phyloP scores from a whole-genome alignment of 768 basidiomycete genomes.

The Leccinum broughii region DNA sequence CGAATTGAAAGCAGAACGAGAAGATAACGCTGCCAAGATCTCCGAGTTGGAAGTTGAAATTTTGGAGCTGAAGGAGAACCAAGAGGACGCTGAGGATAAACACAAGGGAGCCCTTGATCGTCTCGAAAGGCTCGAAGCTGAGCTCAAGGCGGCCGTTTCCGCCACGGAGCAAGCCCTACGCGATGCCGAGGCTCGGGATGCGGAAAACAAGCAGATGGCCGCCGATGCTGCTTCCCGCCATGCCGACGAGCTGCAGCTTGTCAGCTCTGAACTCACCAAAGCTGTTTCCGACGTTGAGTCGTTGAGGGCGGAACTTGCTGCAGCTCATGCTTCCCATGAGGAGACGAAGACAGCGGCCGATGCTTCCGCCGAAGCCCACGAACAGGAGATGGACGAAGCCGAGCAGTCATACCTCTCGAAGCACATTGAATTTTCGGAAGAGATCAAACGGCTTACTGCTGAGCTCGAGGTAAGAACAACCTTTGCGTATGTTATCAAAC shows the following conservation, averaged over 20 bases:
- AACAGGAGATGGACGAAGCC: slow-evolving; percentile 49
- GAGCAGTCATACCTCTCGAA: slow-evolving; percentile 50
- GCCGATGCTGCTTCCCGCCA: slow-evolving; percentile 46
- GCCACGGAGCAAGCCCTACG: slow-evolving; percentile 50
- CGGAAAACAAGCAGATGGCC: slow-evolving; percentile 40
- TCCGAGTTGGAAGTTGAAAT: slow-evolving; percentile 84
- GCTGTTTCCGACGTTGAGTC: slow-evolving; percentile 45
- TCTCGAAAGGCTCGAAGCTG: slow-evolving; percentile 53
- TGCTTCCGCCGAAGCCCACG: slow-evolving; percentile 49
- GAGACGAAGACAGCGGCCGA: slow-evolving; percentile 45
- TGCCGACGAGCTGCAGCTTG: slow-evolving; percentile 45
- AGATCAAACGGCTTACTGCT: slow-evolving; percentile 52
- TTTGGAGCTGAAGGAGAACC: slow-evolving; percentile 70
- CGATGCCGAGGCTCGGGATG: slow-evolving; percentile 48
- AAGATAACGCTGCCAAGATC: slow-evolving; percentile 67
- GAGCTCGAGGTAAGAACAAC: slow-evolving; percentile 63
- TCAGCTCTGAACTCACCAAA: slow-evolving; percentile 45
- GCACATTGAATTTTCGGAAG: slow-evolving; percentile 52
- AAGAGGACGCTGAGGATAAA: slow-evolving; percentile 59
- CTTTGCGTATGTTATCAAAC: neutral
- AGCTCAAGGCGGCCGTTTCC: slow-evolving; percentile 49
- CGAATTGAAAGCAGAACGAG: slow-evolving; percentile 61
- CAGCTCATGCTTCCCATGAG: slow-evolving; percentile 48
- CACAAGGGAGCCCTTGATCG: slow-evolving; percentile 45
- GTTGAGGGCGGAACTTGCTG: slow-evolving; percentile 48